Percentiles rank a stretch among this genome's conserved stretches.
Evolutionary conservation across 2,329 filamentous ascomycete genomes (phyloP).

Genomic region (Colletotrichum plurivorum): DNA sequence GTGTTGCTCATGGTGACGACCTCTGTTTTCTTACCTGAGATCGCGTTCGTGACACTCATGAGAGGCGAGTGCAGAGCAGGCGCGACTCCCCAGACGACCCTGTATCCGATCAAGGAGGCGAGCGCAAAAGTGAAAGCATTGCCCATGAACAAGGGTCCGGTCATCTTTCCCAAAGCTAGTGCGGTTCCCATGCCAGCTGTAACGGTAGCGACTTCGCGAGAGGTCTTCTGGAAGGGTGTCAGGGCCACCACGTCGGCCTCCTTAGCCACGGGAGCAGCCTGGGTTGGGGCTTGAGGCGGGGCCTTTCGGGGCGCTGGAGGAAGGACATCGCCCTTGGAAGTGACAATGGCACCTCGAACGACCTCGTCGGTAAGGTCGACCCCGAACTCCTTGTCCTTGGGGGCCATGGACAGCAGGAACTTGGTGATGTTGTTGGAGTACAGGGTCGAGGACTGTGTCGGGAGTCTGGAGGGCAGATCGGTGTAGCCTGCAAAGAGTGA

Average conservation of each 20-base stretch:
- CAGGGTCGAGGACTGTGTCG: conserved; percentile 89
- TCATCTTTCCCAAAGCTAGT: conserved; percentile 84
- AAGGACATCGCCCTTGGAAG: conserved; percentile 81
- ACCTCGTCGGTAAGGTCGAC: conserved; percentile 88
- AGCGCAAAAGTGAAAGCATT: conserved; percentile 90
- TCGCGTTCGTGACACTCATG: conserved; percentile 95
- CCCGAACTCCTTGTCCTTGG: conserved; percentile 83
- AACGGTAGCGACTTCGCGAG: conserved; percentile 80
- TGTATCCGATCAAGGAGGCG: conserved; percentile 88
- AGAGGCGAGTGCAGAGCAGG: conserved; percentile 89
- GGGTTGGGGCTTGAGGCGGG: conserved; percentile 65
- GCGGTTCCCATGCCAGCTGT: conserved; percentile 84
- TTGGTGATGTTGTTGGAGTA: conserved; percentile 97
- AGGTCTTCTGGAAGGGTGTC: conserved; percentile 86
- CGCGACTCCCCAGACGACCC: conserved; percentile 88
- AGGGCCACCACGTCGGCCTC: conserved; percentile 75
- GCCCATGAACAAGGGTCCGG: conserved; percentile 87
- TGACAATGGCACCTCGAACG: conserved; percentile 87
- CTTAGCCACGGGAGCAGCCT: conserved; percentile 54
- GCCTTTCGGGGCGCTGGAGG: conserved; percentile 81
- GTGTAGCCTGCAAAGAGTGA: conserved; percentile 75
- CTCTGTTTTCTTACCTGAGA: conserved; percentile 70
- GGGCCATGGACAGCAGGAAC: conserved; percentile 85
- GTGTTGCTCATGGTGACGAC: not conserved
- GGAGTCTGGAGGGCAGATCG: conserved; percentile 87